Base-by-base conservation (phyloP, 371 early-diverging fungal genomes). In the Modicella reniformis region DNA sequence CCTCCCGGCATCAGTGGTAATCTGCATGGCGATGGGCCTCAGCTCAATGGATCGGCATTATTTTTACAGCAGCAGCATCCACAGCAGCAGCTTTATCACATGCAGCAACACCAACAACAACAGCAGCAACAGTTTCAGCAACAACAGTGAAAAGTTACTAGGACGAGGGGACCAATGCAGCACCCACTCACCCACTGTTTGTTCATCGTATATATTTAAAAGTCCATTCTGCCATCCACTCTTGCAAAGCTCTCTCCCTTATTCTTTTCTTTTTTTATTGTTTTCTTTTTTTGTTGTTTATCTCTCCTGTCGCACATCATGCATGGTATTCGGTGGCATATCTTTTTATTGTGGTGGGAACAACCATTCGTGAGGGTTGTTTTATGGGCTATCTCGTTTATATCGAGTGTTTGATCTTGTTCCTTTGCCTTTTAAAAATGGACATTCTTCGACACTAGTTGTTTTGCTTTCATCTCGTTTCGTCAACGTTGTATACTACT, bases 71-170 rank as follows among this genome's bases (percentile, higher is more conserved):
- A 76, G 15, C 72, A 72, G 28, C 72, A 72, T 25, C 60, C 51
- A 12, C 65, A 71, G 19, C 71, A 72, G 49, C 74, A 67, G 41
- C 57, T 53, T 1, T 61, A 67, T 26, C 68, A 65, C 19, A 49
- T 62, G 60, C 67, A 69, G 23, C 75, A 75, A 54, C 70, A 66
- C 17, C 73, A 74, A n/a, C 68, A 64, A 12, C 74, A 67, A 30
- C 74, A 73, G 34, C 63, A 65, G 26, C 65, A 70, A n/a, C 58
- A 58, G 53, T 59, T 52, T 7, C 59, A 65, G 28, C 66, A 75
- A 23, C 65, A 63, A 26, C 65, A 65, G 17, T 60, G 48, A 48
- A 21, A 40, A 13, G 48, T 19, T 53, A 60, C n/a, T 37, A 59
- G 55, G 23, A 17, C 5, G 8, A 17, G 13, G 13, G 37, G 37